Evolutionary conservation across 768 basidiomycete genomes (phyloP), one percentile per base, ranked within the genome.

Genomic region (Mycena olivaceomarginata): DNA sequence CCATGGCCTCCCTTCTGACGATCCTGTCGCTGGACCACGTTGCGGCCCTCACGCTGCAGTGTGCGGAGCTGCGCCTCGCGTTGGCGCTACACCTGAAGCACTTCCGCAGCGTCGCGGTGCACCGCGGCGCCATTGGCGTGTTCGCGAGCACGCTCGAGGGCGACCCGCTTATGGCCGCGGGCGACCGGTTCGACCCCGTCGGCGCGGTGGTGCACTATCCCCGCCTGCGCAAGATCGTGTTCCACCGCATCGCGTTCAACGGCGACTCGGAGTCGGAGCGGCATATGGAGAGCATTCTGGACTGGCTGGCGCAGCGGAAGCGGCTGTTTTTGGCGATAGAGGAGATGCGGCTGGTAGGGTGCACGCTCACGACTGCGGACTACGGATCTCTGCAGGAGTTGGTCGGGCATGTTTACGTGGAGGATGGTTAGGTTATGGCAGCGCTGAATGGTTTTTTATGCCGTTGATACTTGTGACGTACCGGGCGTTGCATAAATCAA

Each of bases 281-380:
- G 53, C 16, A 62, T 2, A 43, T 64, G 53, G 75, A 67, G 45
- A 40, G 41, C 16, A 70, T 76, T 9, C 12, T 76, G 43, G 75
- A 76, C 31, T 76, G 75, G 75, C 37, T 76, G 51, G 75, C 75
- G n/a, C 75, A 76, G 69, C 63, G 75, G 43, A 70, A 70, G n/a
- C 63, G 75, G 51, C 9, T 76, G 46, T 53, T 53, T 57, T 13
- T 71, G 41, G 75, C 43, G 15, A 71, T 76, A 4, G 69, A 70
- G 12, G 69, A 76, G 69, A 37, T 76, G 1, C 12, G 25, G 65
- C 56, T 76, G 4, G 39, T 67, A 18, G n/a, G 57, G 0, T 76
- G 75, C 25, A 51, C 51, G 15, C 37, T 76, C 2, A 67, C 56
- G 0, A 46, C 11, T 10, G 64, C 75, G 56, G 69, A 76, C 13